Evolutionary conservation across 2,329 filamentous ascomycete species (phyloP), one percentile per base, ranked within the genome.

Genomic region (Bipolaris oryzae): DNA sequence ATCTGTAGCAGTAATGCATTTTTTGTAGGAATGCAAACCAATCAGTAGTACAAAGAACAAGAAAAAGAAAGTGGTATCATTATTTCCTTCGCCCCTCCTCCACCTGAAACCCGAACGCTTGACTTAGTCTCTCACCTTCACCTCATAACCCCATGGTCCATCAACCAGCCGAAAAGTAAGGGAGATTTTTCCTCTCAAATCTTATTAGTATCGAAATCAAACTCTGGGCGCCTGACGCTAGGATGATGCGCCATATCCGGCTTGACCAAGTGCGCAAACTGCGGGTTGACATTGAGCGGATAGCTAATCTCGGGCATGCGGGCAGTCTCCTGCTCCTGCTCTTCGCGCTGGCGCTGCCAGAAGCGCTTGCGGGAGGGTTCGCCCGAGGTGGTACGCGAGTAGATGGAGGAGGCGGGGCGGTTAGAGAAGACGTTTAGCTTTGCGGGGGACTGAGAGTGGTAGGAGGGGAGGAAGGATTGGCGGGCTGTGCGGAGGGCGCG

Each of bases 201-300:
- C 63, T 48, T 48, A 10, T 45, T 38, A 15, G 68, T 73, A 42
- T 70, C 65, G 21, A 61, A 72, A 25, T 73, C 67, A 3, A 55
- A 63, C 58, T 74, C 72, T 0, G 67, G 64, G 33, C 73, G 63
- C 48, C 72, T 58, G 16, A 67, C 57, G 31, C 73, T 75, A 1
- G 64, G 85, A 78, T 87, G 85, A 65, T 86, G 79, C 3, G 84
- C 82, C 51, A 84, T 74, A 63, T 87, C 80, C 2, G 85, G 85
- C 63, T 80, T 77, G 45, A 81, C 76, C 38, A 86, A 80, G 63
- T 83, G 81, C 28, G 81, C 76, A 68, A 81, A 82, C 66, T 82
- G 79, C n/a, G 79, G 77, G 57, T 84, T 82, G 28, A 79, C 77
- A 51, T 81, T 79, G 55, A 85, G 73, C 0, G 85, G 85, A 9